Base-by-base conservation (phyloP, 495 filamentous ascomycete species). In the Thozetella sp. region DNA sequence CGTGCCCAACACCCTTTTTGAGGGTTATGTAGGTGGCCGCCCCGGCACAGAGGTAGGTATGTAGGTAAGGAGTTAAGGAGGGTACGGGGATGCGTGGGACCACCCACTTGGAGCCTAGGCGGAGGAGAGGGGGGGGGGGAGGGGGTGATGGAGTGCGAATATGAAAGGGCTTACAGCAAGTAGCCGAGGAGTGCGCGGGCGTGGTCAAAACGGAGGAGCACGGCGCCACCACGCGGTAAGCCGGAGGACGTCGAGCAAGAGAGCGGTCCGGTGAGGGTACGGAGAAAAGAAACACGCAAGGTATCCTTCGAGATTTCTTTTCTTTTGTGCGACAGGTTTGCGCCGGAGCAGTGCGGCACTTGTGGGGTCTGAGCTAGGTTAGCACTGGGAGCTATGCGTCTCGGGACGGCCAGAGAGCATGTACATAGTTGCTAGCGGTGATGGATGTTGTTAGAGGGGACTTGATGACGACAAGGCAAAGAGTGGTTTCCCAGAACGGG, bases 351-450 rank as follows among this genome's bases (percentile, higher is more conserved):
- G 43, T 48, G 43, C 43, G 43, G 43, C 4, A 10, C 11, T 48
- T 48, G 43, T 48, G 43, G 43, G 43, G 43, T 48, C 43, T 48
- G 43, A 11, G n/a, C 43, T 48, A 48, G n/a, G 43, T 48, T 48
- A 48, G 43, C 43, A 48, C 43, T 48, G 43, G n/a, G 20, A 48
- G 43, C 43, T 48, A 48, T 48, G 43, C n/a, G 43, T 20, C 43
- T 9, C 20, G 43, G 43, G 43, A 48, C 43, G 43, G 43, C 43
- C 12, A 20, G 43, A 15, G 43, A 20, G 20, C 43, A 48, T 48
- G 43, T 48, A 48, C 43, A 48, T n/a, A 4, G 9, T n/a, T 48
- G 20, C 43, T 48, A 48, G 43, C n/a, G 43, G 20, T 48, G 43
- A 48, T 48, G 20, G 20, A 48, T 15, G 43, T 19, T 48, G 43